Evolutionary conservation across 2,329 filamentous ascomycete species (phyloP), one percentile per base, ranked within the genome.

Genomic region (Albifimbria verrucaria): DNA sequence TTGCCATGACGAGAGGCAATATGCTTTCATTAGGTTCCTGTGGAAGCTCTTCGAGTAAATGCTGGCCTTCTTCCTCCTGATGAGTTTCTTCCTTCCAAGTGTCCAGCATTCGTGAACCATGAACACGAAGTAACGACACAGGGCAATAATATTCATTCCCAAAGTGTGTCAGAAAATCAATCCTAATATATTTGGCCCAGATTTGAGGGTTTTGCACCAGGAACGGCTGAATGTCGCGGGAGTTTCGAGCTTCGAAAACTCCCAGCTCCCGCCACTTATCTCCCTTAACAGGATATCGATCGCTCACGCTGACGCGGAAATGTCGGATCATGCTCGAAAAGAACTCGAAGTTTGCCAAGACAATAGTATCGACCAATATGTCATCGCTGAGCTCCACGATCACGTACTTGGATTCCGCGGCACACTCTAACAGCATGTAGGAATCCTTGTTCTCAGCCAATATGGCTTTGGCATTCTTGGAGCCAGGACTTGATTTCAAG

Each of bases 321-420:
- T 87, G 89, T 50, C 92, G 88, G 62, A 97, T 89, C 81, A 96
- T 97, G 67, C 92, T 97, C 52, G 92, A 96, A 77, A 99, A 99
- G 76, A 99, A 99, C 70, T 99, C 94, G 63, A 95, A 99, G 68
- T 99, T 99, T 56, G 93, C 94, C 51, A 99, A 79, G n/a, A 97
- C 94, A 41, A 99, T 80, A 0, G 94, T 99, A 67, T 99, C 94
- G 54, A 99, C 89, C 44, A 96, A 80, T 52, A 87, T 84, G 52
- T 87, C 83, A 65, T 96, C 91, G 69, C 91, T 97, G 25, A 99
- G 79, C 72, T 99, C 94, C 55, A 99, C 85, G 55, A 97, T 92
- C 57, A 97, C 80, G 66, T 95, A 97, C 71, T 97, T 97, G 74
- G 95, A 93, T 61, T 87, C 77, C 20, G 86, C 86, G 5, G 86